These are phyloP conservation scores for Cymbopogon citratus DNA, from an alignment of 176 grass and related monocot species.

Conservation along the genomic window DNA sequence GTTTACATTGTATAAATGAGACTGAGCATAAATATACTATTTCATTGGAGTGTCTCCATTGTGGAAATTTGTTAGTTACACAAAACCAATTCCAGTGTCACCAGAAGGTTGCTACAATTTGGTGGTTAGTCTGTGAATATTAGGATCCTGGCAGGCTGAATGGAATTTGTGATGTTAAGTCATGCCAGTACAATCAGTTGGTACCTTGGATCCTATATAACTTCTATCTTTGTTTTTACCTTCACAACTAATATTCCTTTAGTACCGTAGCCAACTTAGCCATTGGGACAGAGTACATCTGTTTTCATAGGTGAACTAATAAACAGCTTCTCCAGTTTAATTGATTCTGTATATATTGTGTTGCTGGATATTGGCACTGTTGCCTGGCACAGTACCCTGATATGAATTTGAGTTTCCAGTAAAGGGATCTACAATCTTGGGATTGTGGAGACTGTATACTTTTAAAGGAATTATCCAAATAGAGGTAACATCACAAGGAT, in stretches of 20 bases:
- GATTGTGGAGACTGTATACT: neutral
- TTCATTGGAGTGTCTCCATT: neutral
- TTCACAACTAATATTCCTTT: neutral
- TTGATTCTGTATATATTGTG: neutral
- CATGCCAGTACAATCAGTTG: neutral
- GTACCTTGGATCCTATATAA: neutral
- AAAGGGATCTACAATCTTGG: neutral
- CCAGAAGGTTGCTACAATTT: neutral
- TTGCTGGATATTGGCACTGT: neutral
- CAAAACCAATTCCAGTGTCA: neutral
- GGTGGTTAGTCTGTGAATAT: neutral
- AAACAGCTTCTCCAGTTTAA: conserved; percentile 1
- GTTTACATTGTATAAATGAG: neutral
- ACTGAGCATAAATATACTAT: neutral
- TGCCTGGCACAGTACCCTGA: neutral
- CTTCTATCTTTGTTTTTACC: neutral
- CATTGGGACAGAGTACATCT: neutral
- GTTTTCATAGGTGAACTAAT: neutral
- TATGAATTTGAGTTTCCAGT: neutral
- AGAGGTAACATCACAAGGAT: neutral
- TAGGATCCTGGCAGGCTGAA: neutral
- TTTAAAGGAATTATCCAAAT: neutral
- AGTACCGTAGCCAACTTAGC: neutral
- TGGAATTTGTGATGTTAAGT: neutral
- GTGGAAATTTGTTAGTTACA: neutral